Base-by-base conservation (phyloP, 1,284 basidiomycete species). In the Moesziomyces sp. region DNA sequence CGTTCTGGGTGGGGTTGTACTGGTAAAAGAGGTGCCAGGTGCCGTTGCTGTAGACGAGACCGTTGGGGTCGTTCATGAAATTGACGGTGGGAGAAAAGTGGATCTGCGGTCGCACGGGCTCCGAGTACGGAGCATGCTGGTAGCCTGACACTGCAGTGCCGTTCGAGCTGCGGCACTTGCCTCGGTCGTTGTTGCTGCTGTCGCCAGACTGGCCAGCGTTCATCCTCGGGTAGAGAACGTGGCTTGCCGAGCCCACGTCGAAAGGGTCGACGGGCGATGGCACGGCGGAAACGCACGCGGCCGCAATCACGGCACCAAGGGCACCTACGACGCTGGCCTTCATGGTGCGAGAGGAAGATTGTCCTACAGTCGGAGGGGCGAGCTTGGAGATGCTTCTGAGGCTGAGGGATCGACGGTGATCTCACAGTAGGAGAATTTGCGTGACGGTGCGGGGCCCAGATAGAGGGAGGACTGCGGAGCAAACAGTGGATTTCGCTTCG, bases 31-130 rank as follows among this genome's bases (percentile, higher is more conserved):
- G 53, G 63, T 86, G 86, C 81, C 83, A 86, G 6, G 81, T 83
- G n/a, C 85, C 85, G 46, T 85, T 82, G 28, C 60, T 66, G 67
- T 74, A 68, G 64, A 85, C 84, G 38, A 85, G 62, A 30, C 86
- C 85, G 62, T 86, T 86, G 4, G 85, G 86, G 58, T 86, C 86
- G 67, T 86, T 86, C 85, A 86, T 86, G 60, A 85, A 86, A 30
- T 76, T 78, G 52, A 66, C 62, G 3, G 63, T 67, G n/a, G 78
- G 78, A n/a, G 70, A 71, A 43, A 74, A 80, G 64, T 80, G 78
- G 52, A 79, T 70, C 55, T 80, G 78, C 42, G 76, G 76, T 28
- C 74, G 65, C 28, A 57, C 44, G 3, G 77, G 52, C 63, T 77
- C 78, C 18, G 50, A 60, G 62, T 75, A 75, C 18, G 67, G 59